Conservation (phyloP, 306 rosid genomes). For the Ziziphus jujuba region DNA sequence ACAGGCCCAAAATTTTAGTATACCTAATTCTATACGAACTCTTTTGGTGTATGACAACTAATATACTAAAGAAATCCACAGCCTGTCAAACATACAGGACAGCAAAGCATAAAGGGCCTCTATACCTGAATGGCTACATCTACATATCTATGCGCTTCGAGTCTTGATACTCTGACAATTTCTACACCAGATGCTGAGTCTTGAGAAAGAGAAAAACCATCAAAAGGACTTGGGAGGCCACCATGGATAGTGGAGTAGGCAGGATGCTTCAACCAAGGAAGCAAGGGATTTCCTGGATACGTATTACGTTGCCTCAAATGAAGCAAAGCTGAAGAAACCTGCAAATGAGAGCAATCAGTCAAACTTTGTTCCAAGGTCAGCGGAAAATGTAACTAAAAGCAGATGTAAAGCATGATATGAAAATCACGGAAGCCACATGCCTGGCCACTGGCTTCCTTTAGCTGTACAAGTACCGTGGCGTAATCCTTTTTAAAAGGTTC, state of each 20-base stretch:
- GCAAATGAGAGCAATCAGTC: constrained; percentile 36
- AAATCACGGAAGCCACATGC: constrained; percentile 90
- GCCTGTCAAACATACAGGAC: neutral
- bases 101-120: neutral
- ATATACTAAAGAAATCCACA: too few species aligned
- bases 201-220: constrained; percentile 49
- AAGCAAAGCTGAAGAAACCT: constrained; percentile 74
- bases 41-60: too few species aligned
- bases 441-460: constrained; percentile 96
- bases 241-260: constrained; percentile 40
- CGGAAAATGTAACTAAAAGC: constrained; percentile 8
- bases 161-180: constrained; percentile 65
- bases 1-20: too few species aligned
- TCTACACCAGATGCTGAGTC: constrained; percentile 65
- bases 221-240: constrained; percentile 42
- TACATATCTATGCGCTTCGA: constrained; percentile 71
- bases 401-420: constrained; percentile 17
- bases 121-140: constrained; percentile 86
- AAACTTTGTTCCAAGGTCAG: constrained; percentile 25
- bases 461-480: constrained; percentile 91
- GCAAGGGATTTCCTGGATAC: constrained; percentile 48
- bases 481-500: constrained; percentile 72
- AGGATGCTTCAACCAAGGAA: constrained; percentile 53
- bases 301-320: constrained; percentile 76
- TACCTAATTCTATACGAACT: too few species aligned